These are phyloP conservation scores for Fremontodendron californicum DNA, from an alignment of 345 rosid species.

Conservation along the genomic window DNA sequence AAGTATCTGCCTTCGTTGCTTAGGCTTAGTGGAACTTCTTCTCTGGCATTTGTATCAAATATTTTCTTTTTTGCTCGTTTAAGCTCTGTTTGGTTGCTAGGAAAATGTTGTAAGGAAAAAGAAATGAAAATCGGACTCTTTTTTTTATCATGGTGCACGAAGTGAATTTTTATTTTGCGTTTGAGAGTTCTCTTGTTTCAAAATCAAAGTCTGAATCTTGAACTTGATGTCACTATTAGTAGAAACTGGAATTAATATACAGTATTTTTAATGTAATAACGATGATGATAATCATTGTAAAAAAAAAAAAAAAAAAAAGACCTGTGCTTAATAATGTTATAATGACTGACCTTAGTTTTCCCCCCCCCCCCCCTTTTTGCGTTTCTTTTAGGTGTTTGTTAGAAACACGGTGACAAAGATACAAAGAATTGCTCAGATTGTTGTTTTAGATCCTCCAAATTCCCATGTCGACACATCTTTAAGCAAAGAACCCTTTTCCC, in stretches of 20 bases:
- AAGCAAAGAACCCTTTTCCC: constrained; percentile 18
- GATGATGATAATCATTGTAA: neutral
- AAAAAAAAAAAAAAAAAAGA: neutral
- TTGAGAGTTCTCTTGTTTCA: neutral
- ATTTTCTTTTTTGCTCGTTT: neutral
- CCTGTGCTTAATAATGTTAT: neutral
- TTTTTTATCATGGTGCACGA: neutral
- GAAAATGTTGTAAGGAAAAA: neutral
- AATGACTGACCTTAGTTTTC: neutral
- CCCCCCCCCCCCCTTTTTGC: no score
- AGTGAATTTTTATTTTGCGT: neutral
- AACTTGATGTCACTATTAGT: neutral
- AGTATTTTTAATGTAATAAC: neutral
- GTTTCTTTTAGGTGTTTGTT: constrained; percentile 45
- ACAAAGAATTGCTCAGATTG: constrained; percentile 59
- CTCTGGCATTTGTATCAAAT: neutral
- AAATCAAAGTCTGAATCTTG: neutral
- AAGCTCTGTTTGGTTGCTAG: neutral
- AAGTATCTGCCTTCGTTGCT: neutral
- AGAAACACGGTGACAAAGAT: constrained; percentile 49
- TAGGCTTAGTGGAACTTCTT: neutral
- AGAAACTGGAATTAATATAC: neutral
- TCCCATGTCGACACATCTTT: constrained; percentile 14
- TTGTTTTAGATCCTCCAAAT: constrained; percentile 78
- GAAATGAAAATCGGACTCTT: neutral